These are phyloP conservation scores for Pleurozium schreberi DNA, from an alignment of 225 moss, liverwort and hornwort genomes.

Conservation along the genomic window DNA sequence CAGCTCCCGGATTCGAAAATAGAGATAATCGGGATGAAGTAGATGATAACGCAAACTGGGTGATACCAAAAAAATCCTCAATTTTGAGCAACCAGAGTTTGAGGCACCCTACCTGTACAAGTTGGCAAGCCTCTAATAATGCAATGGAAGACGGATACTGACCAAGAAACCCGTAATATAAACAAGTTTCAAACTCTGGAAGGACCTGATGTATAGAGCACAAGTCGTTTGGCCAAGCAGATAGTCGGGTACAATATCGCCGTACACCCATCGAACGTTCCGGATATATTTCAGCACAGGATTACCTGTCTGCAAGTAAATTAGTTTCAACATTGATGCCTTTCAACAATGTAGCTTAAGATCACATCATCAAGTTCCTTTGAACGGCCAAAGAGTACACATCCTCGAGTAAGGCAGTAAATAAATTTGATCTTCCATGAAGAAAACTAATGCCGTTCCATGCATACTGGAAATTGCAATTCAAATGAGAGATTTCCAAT, in stretches of 20 bases:
- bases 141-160: neutral
- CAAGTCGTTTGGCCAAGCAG: conserved; percentile 81
- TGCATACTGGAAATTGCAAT: neutral
- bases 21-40: conserved; percentile 96
- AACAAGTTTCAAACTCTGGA: neutral
- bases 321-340: neutral
- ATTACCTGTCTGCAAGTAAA: conserved; percentile 75
- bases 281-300: conserved; percentile 84
- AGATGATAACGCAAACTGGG: conserved; percentile 91
- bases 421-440: neutral
- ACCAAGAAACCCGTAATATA: neutral
- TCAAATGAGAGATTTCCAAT: neutral
- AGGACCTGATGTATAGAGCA: conserved; percentile 90
- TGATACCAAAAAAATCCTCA: neutral
- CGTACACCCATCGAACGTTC: conserved; percentile 83
- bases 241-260: conserved; percentile 91
- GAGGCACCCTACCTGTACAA: neutral
- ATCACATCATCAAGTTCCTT: neutral
- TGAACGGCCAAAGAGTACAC: neutral
- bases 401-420: neutral
- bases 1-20: conserved; percentile 90
- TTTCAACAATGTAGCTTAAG: neutral
- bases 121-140: neutral
- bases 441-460: neutral
- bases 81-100: neutral